Evolutionary conservation across 2,329 filamentous ascomycete species (phyloP).

Genomic region (Pseudocercospora macadamiae): DNA sequence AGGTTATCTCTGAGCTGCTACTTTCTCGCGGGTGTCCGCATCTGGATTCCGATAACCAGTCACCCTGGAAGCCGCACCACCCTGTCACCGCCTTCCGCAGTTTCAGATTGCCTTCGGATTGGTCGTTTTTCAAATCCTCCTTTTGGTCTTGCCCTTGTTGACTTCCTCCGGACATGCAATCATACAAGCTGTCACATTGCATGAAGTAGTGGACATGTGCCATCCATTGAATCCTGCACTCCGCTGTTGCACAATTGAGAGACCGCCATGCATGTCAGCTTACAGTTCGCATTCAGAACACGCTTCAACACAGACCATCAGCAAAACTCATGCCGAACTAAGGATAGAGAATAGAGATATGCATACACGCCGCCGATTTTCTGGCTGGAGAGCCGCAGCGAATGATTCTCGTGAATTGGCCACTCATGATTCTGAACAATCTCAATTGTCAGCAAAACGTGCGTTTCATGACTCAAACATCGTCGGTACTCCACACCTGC

Average conservation of each 20-base stretch:
- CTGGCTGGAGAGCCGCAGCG: too few species aligned
- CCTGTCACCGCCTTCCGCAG: neutral
- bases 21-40: too few species aligned
- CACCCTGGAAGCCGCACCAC: neutral
- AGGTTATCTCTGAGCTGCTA: too few species aligned
- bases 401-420: too few species aligned
- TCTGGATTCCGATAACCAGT: too few species aligned
- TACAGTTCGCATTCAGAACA: neutral
- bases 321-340: neutral
- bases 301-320: neutral
- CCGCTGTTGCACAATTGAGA: too few species aligned
- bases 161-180: neutral
- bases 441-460: neutral
- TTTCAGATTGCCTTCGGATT: too few species aligned
- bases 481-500: neutral
- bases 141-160: too few species aligned
- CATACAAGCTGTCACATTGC: neutral
- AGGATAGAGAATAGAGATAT: neutral
- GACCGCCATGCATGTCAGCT: neutral
- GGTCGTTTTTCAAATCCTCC: too few species aligned
- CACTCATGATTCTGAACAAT: neutral
- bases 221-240: too few species aligned
- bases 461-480: neutral
- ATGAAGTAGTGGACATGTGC: too few species aligned
- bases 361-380: too few species aligned